Base-by-base conservation (phyloP, 2,329 filamentous ascomycete genomes). In the Camillea tinctor region DNA sequence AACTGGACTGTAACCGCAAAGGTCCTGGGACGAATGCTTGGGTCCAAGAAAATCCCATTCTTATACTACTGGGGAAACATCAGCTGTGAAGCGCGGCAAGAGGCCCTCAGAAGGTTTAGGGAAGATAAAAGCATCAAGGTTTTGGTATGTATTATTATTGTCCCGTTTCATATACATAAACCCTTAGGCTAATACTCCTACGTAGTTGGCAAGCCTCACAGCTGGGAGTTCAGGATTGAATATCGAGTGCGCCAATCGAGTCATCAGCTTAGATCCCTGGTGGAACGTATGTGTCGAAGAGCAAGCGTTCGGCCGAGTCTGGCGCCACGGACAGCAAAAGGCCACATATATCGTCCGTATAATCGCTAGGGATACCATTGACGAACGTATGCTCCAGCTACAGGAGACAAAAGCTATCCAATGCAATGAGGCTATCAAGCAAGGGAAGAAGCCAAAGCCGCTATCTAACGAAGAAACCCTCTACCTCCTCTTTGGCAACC, bases 321-420 rank as follows among this genome's bases (percentile, higher is more conserved):
- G 82, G 65, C 81, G 89, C 6, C 86, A 88, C 4, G 88, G 88
- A 0, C 90, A 94, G 63, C 63, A 68, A 0, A 83, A 87, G 51
- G 75, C 84, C 22, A 87, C 88, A 0, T 76, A 84, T 13, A 79
- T 89, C 58, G 79, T 84, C 1, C 80, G 86, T 0, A 77, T 92
- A 36, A 74, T 86, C 51, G 63, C 59, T 2, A 51, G 21, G 17
- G 56, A 49, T 24, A 60, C 58, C 2, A 61, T 63, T 4, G 63
- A 65, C 6, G 59, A 63, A 23, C 24, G 51, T 1, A 55, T 65
- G 49, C 15, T 19, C 1, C 4, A 24, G 15, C 1, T 65, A 8
- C 63, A 63, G 19, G 30, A 23, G 0, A 1, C 19, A 5, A 64
- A 64, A n/a, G 5, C 0, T 11, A 36, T 1, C 23, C 57, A 64